Evolutionary conservation across 352 stramenopile species (phyloP), one percentile per base, ranked within the genome.

Genomic region (Pythium guiyangense): DNA sequence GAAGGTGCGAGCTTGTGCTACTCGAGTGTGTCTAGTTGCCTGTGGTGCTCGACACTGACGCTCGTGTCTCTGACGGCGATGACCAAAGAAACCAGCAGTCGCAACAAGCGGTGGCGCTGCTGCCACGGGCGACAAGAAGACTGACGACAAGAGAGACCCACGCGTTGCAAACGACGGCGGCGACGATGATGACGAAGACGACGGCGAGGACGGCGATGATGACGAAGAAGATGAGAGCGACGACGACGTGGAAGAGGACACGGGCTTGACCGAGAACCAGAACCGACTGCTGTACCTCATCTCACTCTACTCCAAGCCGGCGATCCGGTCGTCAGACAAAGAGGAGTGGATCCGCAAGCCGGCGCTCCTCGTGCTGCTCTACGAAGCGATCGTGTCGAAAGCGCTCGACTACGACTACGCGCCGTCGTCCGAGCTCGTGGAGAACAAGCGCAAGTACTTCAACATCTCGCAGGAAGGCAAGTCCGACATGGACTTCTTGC

Each of bases 341-440:
- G 95, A 98, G 60, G 77, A 97, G 65, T 99, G 96, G 96, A 88
- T 99, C 35, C 85, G 95, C 56, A 98, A 98, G 62, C 91, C 93
- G 34, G 92, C 96, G 27, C 67, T 99, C 56, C 79, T 97, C 8
- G 96, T 99, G 59, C 65, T 99, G 22, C 75, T 99, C 18, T 99
- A 99, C 76, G 96, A 99, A 68, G 96, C 88, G 6, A 98, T 99
- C 53, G 93, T 98, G 52, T 88, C 90, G 45, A 96, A 97, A 57
- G 90, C 98, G 22, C 68, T 99, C 4, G 94, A 99, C 66, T 99
- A 98, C 66, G 96, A 99, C 74, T 99, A 99, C 60, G 95, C 96
- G 49, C 96, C 96, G 45, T 92, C 94, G 43, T 98, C 88, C 17
- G 84, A 97, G 61, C 62, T 98, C 17, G 79, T 99, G 22, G 91